Evolutionary conservation across 805 yeast genomes (phyloP), one percentile per base, ranked within the genome.

Genomic region (Pichia eremophila): DNA sequence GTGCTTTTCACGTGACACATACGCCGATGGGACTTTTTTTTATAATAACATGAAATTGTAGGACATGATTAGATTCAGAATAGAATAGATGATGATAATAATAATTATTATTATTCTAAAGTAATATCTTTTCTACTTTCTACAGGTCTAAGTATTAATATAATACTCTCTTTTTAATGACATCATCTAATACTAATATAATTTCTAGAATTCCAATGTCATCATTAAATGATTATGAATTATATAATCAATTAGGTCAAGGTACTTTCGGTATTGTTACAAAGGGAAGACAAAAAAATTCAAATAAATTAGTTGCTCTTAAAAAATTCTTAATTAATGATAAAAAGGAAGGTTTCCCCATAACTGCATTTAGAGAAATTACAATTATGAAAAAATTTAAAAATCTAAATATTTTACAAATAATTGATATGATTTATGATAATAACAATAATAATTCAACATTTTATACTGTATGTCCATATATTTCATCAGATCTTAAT

Each of bases 341-440:
- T 45, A 83, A 81, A 40, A 81, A 81, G 54, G 90, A 85, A 56
- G 84, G 86, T 35, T 89, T 91, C 60, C 98, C 99, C 2, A 81
- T 93, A 28, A 93, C 99, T 0, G 96, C 98, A 2, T 78, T 90
- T 65, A 75, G 99, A 52, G 99, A 93, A 60, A 89, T 91, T 49
- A 77, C 83, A 17, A 86, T 89, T 22, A 70, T 93, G 64, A 87
- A 86, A 64, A 71, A 73, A 43, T 68, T 93, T 44, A 63, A 72
- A 46, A 87, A 91, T 61, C 65, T 69, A 28, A 87, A 93, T 62
- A 76, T 91, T 17, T 71, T 93, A 25, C 87, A 82, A 51, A 71
- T 93, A 39, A 60, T 84, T 11, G 97, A 89, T 53, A 82, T 91
- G 81, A 74, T 90, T 0, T 79, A 81, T 44, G 82, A 79, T 49